Conservation (phyloP, 352 stramenopile species). For the Pythium plurisporium region DNA sequence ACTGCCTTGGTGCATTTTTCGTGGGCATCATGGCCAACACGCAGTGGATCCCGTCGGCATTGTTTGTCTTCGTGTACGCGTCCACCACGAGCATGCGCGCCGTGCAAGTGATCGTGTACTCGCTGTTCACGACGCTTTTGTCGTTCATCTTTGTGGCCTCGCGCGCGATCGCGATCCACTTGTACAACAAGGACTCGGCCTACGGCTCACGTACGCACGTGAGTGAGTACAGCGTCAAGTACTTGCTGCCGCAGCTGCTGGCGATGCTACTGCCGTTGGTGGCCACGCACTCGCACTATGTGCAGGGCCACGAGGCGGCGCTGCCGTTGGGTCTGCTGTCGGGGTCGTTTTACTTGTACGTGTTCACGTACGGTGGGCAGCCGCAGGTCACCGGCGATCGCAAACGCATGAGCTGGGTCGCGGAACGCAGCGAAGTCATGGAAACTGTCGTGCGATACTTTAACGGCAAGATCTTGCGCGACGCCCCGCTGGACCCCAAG, state of each 20-base stretch:
- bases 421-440: slow-evolving; percentile 37
- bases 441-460: slow-evolving; percentile 67
- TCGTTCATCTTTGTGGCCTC: slow-evolving; percentile 59
- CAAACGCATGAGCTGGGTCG: slow-evolving; percentile 42
- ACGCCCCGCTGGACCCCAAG: slow-evolving; percentile 44
- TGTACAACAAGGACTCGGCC: slow-evolving; percentile 56
- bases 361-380: slow-evolving; percentile 59
- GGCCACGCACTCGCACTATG: slow-evolving; percentile 48
- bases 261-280: slow-evolving; percentile 37
- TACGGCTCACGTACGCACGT: slow-evolving; percentile 42
- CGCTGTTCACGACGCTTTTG: slow-evolving; percentile 25
- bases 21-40: slow-evolving; percentile 55
- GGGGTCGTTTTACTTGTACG: slow-evolving; percentile 58
- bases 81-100: slow-evolving; percentile 37
- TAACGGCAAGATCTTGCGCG: slow-evolving; percentile 50
- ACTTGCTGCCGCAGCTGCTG: slow-evolving; percentile 38
- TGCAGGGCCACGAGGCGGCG: slow-evolving; percentile 38
- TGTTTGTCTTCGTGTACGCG: slow-evolving; percentile 52
- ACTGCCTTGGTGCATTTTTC: slow-evolving; percentile 48
- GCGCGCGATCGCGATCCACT: slow-evolving; percentile 47
- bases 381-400: slow-evolving; percentile 60
- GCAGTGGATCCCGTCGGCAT: slow-evolving; percentile 52
- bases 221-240: slow-evolving; percentile 52
- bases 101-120: slow-evolving; percentile 39
- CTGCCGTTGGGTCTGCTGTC: slow-evolving; percentile 40